phyloP scores from a whole-genome alignment of 345 rosid genomes.

The Eucalyptus tenuipes region DNA sequence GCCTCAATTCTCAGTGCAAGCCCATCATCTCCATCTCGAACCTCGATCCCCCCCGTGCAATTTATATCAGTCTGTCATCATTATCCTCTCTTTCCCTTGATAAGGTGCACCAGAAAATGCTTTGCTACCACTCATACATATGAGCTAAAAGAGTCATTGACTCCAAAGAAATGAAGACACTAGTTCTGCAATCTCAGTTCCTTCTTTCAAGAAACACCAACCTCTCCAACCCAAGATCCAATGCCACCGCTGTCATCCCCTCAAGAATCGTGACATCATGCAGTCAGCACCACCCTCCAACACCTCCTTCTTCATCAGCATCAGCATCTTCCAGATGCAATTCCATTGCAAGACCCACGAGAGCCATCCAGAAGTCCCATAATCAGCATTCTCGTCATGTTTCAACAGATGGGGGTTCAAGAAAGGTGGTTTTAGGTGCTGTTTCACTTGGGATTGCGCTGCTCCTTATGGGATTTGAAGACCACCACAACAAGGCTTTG shows the following conservation, averaged over 20 bases:
- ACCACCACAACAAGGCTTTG: conserved; percentile 35
- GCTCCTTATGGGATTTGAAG: conserved; percentile 38
- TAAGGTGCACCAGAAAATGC: neutral
- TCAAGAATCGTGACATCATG: neutral
- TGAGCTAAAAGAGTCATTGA: neutral
- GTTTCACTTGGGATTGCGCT: conserved; percentile 39
- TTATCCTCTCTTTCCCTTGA: neutral
- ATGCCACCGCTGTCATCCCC: neutral
- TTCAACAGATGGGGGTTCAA: conserved; percentile 7
- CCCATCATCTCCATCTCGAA: neutral
- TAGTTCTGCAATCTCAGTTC: conserved; percentile 5
- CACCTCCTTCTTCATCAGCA: neutral
- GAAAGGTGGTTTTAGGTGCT: conserved; percentile 35
- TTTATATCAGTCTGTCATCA: neutral
- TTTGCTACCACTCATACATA: neutral
- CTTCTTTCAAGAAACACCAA: neutral
- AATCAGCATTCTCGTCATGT: neutral
- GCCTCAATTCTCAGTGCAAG: neutral
- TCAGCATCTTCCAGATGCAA: neutral
- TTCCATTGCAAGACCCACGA: neutral
- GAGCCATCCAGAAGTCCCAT: neutral
- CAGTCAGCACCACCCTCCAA: neutral
- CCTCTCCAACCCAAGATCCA: neutral
- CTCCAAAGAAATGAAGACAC: conserved; percentile 12
- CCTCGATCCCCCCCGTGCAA: neutral